phyloP scores from a whole-genome alignment of 2,329 filamentous ascomycete genomes.

The Verticillium tricorpus region DNA sequence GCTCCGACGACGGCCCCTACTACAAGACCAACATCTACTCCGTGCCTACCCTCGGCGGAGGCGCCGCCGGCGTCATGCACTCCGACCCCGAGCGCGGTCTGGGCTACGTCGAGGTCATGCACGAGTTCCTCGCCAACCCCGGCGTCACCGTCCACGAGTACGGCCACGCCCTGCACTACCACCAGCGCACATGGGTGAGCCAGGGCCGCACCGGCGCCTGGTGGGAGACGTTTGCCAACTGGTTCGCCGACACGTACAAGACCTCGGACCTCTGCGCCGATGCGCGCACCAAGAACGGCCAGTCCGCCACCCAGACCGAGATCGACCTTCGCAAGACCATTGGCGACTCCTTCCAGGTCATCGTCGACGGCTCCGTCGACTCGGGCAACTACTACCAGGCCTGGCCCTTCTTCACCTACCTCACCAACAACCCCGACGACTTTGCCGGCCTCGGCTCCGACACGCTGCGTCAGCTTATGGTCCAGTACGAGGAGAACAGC shows the following conservation, averaged over 20 bases:
- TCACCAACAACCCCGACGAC: conserved; percentile 42
- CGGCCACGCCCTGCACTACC: conserved; percentile 43
- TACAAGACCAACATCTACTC: conserved; percentile 44
- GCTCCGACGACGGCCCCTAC: conserved; percentile 30
- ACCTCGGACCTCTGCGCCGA: conserved; percentile 37
- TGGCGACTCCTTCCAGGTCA: conserved; percentile 39
- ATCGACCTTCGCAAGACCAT: conserved; percentile 41
- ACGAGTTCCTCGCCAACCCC: conserved; percentile 30
- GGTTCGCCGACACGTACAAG: conserved; percentile 42
- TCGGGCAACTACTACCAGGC: conserved; percentile 47
- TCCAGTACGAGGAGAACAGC: conserved; percentile 36
- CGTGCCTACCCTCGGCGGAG: conserved; percentile 25
- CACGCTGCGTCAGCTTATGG: conserved; percentile 36
- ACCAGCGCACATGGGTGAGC: conserved; percentile 37
- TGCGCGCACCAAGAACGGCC: conserved; percentile 29
- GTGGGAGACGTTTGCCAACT: conserved; percentile 49
- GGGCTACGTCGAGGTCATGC: conserved; percentile 37
- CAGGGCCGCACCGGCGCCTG: conserved; percentile 41
- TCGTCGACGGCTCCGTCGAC: conserved; percentile 38
- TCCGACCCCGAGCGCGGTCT: conserved; percentile 33
- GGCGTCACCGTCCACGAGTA: conserved; percentile 44
- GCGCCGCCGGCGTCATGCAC: conserved; percentile 37
- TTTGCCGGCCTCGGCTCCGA: conserved; percentile 34
- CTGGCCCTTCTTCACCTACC: conserved; percentile 45
- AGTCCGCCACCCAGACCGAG: conserved; percentile 27